These are phyloP conservation scores for Polyporus arcularius DNA, from an alignment of 768 basidiomycete species.

Conservation along the genomic window DNA sequence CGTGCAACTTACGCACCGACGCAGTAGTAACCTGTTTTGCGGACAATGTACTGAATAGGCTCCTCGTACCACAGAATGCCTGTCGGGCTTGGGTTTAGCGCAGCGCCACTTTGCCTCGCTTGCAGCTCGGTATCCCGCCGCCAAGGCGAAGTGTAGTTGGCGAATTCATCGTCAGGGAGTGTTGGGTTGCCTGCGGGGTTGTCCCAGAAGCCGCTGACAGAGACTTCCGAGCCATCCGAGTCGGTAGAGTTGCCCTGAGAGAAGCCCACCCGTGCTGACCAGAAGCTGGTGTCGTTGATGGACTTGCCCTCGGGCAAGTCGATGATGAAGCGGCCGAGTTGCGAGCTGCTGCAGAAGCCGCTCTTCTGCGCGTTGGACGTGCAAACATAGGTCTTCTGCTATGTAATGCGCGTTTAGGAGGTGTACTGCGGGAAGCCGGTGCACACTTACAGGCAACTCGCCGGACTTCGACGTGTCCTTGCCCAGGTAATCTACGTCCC, in stretches of 20 bases:
- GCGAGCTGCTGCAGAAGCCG: constrained; percentile 64
- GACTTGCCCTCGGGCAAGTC: constrained; percentile 63
- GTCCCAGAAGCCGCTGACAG: constrained; percentile 51
- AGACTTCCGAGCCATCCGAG: constrained; percentile 20
- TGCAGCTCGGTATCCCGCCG: constrained; percentile 26
- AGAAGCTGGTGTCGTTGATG: constrained; percentile 79
- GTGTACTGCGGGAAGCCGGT: not conserved
- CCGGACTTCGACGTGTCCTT: constrained; percentile 59
- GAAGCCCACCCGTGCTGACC: constrained; percentile 79
- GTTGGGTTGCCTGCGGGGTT: constrained; percentile 62
- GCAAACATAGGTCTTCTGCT: constrained; percentile 93
- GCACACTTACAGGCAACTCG: constrained; percentile 61
- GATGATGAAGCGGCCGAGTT: constrained; percentile 91
- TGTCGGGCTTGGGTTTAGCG: constrained; percentile 50
- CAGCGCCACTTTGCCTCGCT: constrained; percentile 20
- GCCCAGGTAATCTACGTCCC: constrained; percentile 83
- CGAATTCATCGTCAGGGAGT: constrained; percentile 38
- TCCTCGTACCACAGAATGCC: constrained; percentile 57
- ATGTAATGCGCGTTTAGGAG: constrained; percentile 24
- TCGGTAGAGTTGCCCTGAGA: constrained; percentile 35
- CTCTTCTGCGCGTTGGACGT: constrained; percentile 76
- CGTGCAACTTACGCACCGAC: constrained; percentile 61
- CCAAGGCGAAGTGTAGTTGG: constrained; percentile 54
- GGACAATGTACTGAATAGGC: constrained; percentile 82
- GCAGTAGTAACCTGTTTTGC: constrained; percentile 93